phyloP scores from a whole-genome alignment of 1,284 basidiomycete genomes.

The Lignosus rhinocerotis region DNA sequence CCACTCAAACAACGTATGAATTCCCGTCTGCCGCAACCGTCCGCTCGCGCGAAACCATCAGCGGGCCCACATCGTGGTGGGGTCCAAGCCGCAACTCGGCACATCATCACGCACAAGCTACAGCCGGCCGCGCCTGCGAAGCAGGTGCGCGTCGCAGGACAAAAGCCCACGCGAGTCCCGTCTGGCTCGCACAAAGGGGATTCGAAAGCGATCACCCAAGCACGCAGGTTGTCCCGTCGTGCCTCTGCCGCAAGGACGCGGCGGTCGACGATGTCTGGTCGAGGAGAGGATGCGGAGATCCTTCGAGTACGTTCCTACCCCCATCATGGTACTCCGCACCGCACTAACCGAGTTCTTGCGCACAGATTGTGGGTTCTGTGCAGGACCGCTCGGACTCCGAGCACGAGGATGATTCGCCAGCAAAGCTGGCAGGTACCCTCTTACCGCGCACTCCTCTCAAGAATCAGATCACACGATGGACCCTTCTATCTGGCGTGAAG shows the following conservation, averaged over 20 bases:
- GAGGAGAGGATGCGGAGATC: constrained; percentile 25
- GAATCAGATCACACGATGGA: constrained; percentile 15
- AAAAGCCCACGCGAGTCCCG: not conserved
- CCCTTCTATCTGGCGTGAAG: constrained; percentile 25
- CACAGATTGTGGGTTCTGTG: constrained; percentile 24
- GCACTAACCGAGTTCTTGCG: not conserved
- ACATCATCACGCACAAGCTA: not conserved
- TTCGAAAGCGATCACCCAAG: not conserved
- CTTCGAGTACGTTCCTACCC: constrained; percentile 17
- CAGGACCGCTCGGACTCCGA: constrained; percentile 23
- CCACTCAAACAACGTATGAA: not conserved
- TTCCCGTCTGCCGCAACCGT: constrained; percentile 18
- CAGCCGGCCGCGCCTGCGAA: not conserved
- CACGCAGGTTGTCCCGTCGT: constrained; percentile 20
- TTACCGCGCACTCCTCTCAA: constrained; percentile 11
- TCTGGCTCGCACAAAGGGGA: not conserved
- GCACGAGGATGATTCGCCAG: not conserved
- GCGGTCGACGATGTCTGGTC: constrained; percentile 24
- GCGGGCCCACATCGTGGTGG: not conserved
- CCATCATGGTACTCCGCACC: not conserved
- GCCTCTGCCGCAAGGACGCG: constrained; percentile 23
- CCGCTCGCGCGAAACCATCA: constrained; percentile 1
- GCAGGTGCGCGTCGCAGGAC: constrained; percentile 3
- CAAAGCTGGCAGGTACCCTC: not conserved
- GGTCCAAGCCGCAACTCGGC: no score